Percentiles rank a stretch among this genome's conserved stretches.
Evolutionary conservation across 306 rosid species (phyloP).

Genomic region (Vigna unguiculata): DNA sequence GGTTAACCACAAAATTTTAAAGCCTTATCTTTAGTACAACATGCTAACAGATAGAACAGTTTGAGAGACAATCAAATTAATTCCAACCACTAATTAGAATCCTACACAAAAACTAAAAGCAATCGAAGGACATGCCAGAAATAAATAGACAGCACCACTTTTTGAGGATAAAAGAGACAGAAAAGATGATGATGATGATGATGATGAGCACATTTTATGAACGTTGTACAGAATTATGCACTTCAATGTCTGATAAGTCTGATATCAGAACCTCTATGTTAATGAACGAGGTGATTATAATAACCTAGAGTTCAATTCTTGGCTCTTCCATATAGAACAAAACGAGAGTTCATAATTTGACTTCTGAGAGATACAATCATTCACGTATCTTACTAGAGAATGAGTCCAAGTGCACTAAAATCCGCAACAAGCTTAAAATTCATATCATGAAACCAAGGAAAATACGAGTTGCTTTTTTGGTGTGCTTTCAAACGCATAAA

Average conservation of each 20-base stretch:
- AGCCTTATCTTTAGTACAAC: background rate
- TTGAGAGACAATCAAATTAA: background rate
- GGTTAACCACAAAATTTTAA: background rate
- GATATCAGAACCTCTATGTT: too few relatives aligned
- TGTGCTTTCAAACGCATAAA: constrained; percentile 58
- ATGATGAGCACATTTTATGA: background rate
- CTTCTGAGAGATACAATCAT: background rate
- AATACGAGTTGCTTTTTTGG: background rate
- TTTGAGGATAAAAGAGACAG: background rate
- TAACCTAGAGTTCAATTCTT: too few relatives aligned
- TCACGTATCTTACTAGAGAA: background rate
- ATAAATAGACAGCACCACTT: background rate
- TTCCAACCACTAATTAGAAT: constrained; percentile 8
- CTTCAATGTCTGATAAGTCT: too few relatives aligned
- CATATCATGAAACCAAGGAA: background rate
- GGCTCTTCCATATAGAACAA: background rate
- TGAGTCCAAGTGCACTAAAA: background rate
- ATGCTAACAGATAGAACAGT: background rate
- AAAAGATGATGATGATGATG: too few relatives aligned
- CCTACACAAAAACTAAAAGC: background rate
- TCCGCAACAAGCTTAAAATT: background rate
- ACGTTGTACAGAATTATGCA: too few relatives aligned
- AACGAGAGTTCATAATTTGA: background rate
- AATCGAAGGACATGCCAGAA: background rate
- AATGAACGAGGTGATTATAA: too few relatives aligned